Percentiles rank a stretch among this genome's conserved stretches.
phyloP scores from a whole-genome alignment of 192 early-diverging fungal genomes.

The Coemansia sp. region DNA sequence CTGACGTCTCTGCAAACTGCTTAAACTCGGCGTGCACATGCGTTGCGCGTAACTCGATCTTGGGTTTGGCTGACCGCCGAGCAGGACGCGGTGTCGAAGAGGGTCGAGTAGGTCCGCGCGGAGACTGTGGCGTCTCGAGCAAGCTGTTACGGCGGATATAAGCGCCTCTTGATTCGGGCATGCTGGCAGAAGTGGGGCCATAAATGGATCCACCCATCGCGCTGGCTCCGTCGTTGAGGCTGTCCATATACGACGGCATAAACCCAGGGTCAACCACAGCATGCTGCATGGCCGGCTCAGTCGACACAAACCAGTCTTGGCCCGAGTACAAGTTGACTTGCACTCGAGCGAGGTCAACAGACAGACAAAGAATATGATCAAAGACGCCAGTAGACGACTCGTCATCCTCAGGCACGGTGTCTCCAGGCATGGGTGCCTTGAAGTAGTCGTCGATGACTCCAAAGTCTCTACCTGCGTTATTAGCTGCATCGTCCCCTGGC shows the following conservation, averaged over 20 bases:
- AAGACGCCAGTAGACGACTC: constrained; percentile 3
- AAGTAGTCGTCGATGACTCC: constrained; percentile 56
- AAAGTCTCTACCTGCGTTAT: constrained; percentile 11
- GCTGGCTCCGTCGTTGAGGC: constrained; percentile 23
- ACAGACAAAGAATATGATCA: constrained; percentile 24
- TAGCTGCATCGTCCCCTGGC: background rate
- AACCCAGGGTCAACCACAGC: constrained; percentile 25
- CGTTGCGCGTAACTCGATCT: constrained; percentile 45
- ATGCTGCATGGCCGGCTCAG: constrained; percentile 15
- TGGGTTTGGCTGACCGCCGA: constrained; percentile 46
- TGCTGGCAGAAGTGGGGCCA: constrained; percentile 35
- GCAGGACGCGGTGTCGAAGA: constrained; percentile 4
- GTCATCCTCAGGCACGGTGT: constrained; percentile 25
- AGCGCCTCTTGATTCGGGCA: constrained; percentile 40
- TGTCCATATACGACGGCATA: constrained; percentile 49
- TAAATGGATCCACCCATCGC: constrained; percentile 11
- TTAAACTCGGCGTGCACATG: constrained; percentile 53
- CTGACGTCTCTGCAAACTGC: constrained; percentile 45
- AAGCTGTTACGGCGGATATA: constrained; percentile 20
- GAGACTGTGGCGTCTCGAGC: constrained; percentile 25
- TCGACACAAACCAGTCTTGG: constrained; percentile 48
- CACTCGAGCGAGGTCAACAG: constrained; percentile 42
- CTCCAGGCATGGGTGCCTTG: constrained; percentile 32
- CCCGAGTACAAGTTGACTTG: constrained; percentile 53
- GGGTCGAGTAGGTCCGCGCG: constrained; percentile 8